phyloP scores from a whole-genome alignment of 2,329 filamentous ascomycete genomes.

The Ascochyta viciae-villosae region DNA sequence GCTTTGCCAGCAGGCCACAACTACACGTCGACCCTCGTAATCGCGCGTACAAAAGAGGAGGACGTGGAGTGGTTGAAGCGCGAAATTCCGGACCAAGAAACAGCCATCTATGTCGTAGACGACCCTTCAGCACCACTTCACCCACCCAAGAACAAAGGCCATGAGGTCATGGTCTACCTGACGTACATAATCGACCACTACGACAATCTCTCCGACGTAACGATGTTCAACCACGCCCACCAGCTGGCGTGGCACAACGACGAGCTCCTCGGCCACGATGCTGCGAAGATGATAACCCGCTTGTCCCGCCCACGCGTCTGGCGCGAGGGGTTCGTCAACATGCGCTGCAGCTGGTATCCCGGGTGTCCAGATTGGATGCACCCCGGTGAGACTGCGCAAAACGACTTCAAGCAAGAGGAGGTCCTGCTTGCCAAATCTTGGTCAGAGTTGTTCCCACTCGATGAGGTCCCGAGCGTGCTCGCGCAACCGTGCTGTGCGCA shows the following conservation, averaged over 20 bases:
- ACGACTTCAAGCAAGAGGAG: slow-evolving; percentile 54
- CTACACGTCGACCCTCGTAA: slow-evolving; percentile 63
- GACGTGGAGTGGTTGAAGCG: slow-evolving; percentile 62
- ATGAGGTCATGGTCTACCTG: slow-evolving; percentile 69
- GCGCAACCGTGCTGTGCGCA: slow-evolving; percentile 70
- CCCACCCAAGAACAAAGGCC: slow-evolving; percentile 65
- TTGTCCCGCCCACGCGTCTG: slow-evolving; percentile 56
- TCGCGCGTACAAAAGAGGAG: slow-evolving; percentile 61
- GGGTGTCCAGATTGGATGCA: slow-evolving; percentile 64
- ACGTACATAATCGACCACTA: slow-evolving; percentile 69
- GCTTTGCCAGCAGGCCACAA: slow-evolving; percentile 53
- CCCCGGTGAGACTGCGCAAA: slow-evolving; percentile 50
- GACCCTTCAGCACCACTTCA: slow-evolving; percentile 56
- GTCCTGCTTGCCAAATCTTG: slow-evolving; percentile 54
- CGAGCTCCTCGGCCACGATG: slow-evolving; percentile 55
- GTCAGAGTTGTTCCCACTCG: slow-evolving; percentile 57
- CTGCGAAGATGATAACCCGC: slow-evolving; percentile 54
- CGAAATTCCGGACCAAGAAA: slow-evolving; percentile 57
- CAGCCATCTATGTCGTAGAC: slow-evolving; percentile 61
- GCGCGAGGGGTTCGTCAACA: slow-evolving; percentile 61
- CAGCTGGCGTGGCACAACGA: slow-evolving; percentile 67
- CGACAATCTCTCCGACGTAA: slow-evolving; percentile 63
- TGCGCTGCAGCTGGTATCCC: slow-evolving; percentile 62
- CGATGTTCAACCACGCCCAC: slow-evolving; percentile 68
- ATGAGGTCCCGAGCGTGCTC: slow-evolving; percentile 58